Evolutionary conservation across 805 yeast species (phyloP).

Genomic region (Wickerhamomyces alni): DNA sequence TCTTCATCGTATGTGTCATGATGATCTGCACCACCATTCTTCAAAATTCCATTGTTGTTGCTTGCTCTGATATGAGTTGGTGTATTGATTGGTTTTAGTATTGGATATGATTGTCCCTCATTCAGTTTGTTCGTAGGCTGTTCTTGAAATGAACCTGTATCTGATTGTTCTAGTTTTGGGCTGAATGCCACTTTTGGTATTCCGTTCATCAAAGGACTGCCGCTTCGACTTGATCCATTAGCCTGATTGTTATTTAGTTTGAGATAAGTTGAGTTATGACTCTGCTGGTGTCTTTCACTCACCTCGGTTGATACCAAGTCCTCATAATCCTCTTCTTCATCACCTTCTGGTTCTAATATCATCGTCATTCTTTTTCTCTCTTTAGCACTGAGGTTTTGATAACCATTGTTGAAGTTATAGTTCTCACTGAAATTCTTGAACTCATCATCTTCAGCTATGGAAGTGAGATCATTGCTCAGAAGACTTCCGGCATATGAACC

Average conservation of each 20-base stretch:
- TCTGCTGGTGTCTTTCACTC: too few species aligned
- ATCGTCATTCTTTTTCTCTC: slow-evolving; percentile 5
- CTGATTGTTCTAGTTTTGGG: too few species aligned
- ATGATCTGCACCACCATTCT: slow-evolving; percentile 1
- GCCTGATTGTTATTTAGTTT: too few species aligned
- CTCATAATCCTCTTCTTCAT: neutral
- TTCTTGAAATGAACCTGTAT: too few species aligned
- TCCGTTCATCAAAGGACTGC: too few species aligned
- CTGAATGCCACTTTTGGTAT: too few species aligned
- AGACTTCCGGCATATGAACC: slow-evolving; percentile 21
- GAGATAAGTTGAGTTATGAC: too few species aligned
- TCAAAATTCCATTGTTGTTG: neutral
- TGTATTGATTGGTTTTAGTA: too few species aligned
- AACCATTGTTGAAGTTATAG: neutral
- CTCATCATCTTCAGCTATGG: slow-evolving; percentile 25
- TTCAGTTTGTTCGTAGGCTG: too few species aligned
- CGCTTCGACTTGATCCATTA: too few species aligned
- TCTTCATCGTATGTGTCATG: slow-evolving; percentile 10
- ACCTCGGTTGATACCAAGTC: neutral
- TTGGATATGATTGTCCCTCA: too few species aligned
- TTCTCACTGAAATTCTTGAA: neutral
- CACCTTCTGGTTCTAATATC: slow-evolving; percentile 1
- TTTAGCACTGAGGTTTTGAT: neutral
- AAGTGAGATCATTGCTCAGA: slow-evolving; percentile 22
- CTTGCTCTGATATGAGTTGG: neutral